Evolutionary conservation across 805 yeast genomes (phyloP).

Genomic region (Zygosaccharomyces gambellarensis): DNA sequence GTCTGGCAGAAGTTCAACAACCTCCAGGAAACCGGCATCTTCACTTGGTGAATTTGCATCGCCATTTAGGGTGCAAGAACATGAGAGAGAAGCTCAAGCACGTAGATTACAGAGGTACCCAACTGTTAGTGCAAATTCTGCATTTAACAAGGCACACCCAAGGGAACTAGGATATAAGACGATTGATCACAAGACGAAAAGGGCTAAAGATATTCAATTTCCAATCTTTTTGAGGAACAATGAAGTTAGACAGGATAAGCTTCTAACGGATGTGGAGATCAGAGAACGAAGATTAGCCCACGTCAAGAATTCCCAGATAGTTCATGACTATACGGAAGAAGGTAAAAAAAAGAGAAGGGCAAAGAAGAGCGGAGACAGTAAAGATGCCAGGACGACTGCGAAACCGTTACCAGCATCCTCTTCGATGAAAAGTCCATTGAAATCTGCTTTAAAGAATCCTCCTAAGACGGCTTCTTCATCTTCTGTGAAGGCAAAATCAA

Average conservation of each 20-base stretch:
- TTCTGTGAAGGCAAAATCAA: neutral
- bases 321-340: conserved; percentile 8
- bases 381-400: neutral
- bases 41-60: conserved; percentile 14
- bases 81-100: conserved; percentile 14
- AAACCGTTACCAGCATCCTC: neutral
- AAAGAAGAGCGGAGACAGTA: neutral
- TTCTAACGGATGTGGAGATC: conserved; percentile 18
- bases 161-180: conserved; percentile 28
- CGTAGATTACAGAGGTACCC: conserved; percentile 24
- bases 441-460: neutral
- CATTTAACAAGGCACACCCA: conserved; percentile 16
- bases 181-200: conserved; percentile 15
- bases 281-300: conserved; percentile 24
- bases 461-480: neutral
- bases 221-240: conserved; percentile 27
- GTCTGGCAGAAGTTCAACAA: neutral
- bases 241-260: conserved; percentile 25
- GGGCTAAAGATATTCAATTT: conserved; percentile 32
- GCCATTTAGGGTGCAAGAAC: conserved; percentile 18
- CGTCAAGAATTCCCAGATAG: conserved; percentile 24
- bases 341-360: neutral
- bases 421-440: neutral
- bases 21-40: neutral
- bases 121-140: conserved; percentile 28